phyloP scores from a whole-genome alignment of 2,329 filamentous ascomycete genomes.

The Epichloe sp. region DNA sequence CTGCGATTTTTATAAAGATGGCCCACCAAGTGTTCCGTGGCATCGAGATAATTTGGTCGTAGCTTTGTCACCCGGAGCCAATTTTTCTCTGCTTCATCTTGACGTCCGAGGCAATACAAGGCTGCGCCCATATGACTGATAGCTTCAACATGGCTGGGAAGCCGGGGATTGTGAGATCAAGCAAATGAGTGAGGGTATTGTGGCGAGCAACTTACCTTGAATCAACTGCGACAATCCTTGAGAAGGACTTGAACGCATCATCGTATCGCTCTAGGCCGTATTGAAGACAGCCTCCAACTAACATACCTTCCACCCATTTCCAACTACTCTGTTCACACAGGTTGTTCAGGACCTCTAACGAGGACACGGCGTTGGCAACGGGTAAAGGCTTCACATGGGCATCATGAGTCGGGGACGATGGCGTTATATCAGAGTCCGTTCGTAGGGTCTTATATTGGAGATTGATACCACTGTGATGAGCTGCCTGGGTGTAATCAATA shows the following conservation, averaged over 20 bases:
- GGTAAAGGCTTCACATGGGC: conserved; percentile 21
- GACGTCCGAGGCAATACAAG: conserved; percentile 68
- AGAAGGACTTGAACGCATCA: conserved; percentile 63
- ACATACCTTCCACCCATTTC: conserved; percentile 87
- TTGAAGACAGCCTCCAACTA: conserved; percentile 80
- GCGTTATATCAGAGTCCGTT: not conserved
- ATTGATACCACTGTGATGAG: not conserved
- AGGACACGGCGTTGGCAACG: conserved; percentile 44
- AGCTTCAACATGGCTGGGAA: conserved; percentile 69
- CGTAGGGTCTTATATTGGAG: not conserved
- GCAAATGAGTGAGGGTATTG: conserved; percentile 16
- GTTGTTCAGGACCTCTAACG: conserved; percentile 57
- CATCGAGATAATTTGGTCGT: conserved; percentile 82
- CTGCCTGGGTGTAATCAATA: not conserved
- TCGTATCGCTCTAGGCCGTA: conserved; percentile 81
- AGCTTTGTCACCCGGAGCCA: conserved; percentile 78
- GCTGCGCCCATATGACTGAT: conserved; percentile 89
- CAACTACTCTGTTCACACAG: conserved; percentile 70
- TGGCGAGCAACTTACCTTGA: conserved; percentile 32
- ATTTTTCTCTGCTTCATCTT: conserved; percentile 70
- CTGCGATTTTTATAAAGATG: conserved; percentile 74
- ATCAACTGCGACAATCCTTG: conserved; percentile 44
- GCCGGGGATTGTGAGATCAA: conserved; percentile 9
- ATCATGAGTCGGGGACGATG: conserved; percentile 2
- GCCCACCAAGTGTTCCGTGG: conserved; percentile 85